Percentiles rank a stretch among this genome's conserved stretches.
phyloP scores from a whole-genome alignment of 495 filamentous ascomycete species.

The Trichoderma asperelloides region DNA sequence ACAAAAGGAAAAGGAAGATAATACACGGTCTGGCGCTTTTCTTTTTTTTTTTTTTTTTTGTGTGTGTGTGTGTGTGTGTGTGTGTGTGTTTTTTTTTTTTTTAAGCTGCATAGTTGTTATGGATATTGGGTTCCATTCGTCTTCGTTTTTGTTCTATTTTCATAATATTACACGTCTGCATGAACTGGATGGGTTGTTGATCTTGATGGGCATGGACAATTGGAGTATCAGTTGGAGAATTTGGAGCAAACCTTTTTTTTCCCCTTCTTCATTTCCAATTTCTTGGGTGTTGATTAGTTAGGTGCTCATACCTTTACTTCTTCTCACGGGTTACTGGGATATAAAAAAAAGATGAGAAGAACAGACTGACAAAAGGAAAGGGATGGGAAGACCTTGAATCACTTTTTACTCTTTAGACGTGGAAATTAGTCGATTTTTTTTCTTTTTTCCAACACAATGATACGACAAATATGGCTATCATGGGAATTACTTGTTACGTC shows the following conservation, averaged over 20 bases:
- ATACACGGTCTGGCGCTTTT: background rate
- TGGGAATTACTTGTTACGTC: background rate
- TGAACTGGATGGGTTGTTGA: background rate
- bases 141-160: too few species aligned
- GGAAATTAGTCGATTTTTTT: too few species aligned
- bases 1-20: background rate
- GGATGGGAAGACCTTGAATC: background rate
- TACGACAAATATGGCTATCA: background rate
- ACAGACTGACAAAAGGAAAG: background rate
- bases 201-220: background rate
- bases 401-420: background rate
- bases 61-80: too few species aligned
- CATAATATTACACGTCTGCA: background rate
- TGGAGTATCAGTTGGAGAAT: constrained; percentile 1
- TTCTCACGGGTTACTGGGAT: background rate
- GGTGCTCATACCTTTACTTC: background rate
- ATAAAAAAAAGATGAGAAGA: background rate
- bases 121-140: too few species aligned
- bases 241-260: background rate
- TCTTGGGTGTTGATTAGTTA: background rate
- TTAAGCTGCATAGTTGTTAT: too few species aligned
- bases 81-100: too few species aligned
- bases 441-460: background rate
- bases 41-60: background rate
- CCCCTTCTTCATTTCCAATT: background rate